A percentile compares a stretch with the other conserved stretches of the same genome.
Conservation (phyloP, 306 rosid species). For the Fagus crenata region DNA sequence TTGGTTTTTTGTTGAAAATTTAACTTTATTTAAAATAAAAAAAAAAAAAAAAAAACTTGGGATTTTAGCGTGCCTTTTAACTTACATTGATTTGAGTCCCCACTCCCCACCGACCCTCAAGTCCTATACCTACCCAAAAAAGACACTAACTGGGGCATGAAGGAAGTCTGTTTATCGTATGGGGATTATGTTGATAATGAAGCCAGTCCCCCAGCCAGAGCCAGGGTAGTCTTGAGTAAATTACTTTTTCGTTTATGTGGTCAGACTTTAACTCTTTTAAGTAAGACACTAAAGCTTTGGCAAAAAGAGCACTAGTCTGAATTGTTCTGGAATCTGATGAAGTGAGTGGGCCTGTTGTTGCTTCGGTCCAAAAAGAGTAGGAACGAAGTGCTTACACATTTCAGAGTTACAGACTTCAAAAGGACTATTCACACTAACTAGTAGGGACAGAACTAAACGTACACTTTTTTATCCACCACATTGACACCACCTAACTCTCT, state of each 20-base stretch:
- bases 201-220: constrained; percentile 1
- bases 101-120: not conserved
- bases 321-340: constrained; percentile 7
- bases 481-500: constrained; percentile 30
- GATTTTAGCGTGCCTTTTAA: too few species aligned
- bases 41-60: too few species aligned
- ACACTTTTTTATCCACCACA: constrained; percentile 13
- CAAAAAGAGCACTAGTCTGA: constrained; percentile 18
- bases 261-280: not conserved
- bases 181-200: not conserved
- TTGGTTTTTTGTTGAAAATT: not conserved
- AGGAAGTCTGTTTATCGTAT: not conserved
- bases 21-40: not conserved
- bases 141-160: not conserved
- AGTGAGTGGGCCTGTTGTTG: constrained; percentile 35
- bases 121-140: not conserved
- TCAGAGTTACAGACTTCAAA: constrained; percentile 18
- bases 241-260: too few species aligned
- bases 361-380: constrained; percentile 40
- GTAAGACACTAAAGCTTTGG: constrained; percentile 22
- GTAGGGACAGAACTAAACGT: constrained; percentile 30
- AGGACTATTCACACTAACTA: constrained; percentile 20
- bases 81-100: too few species aligned
- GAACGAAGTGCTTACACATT: constrained; percentile 34
- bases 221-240: not conserved